A percentile compares a stretch with the other conserved stretches of the same genome.
Conservation (phyloP, 2,329 filamentous ascomycete genomes). For the Cordyceps javanica region DNA sequence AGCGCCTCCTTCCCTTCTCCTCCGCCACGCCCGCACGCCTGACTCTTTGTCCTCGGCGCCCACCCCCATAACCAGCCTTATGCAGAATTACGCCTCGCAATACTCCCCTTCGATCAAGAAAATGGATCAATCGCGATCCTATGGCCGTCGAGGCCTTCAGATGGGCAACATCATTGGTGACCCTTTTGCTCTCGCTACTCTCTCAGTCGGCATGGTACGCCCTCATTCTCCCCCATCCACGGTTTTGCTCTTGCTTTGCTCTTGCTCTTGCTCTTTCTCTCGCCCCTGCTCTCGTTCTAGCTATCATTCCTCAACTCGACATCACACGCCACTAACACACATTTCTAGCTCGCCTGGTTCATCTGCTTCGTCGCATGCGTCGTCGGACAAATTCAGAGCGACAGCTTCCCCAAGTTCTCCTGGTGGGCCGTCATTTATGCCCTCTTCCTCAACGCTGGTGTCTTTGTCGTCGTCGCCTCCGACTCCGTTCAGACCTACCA, state of each 20-base stretch:
- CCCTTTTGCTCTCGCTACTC: slow-evolving; percentile 89
- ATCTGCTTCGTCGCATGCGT: slow-evolving; percentile 86
- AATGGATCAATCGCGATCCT: slow-evolving; percentile 66
- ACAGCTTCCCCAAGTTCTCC: slow-evolving; percentile 70
- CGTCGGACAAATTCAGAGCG: slow-evolving; percentile 53
- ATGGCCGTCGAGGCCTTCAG: slow-evolving; percentile 57
- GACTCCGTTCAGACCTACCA: slow-evolving; percentile 84
- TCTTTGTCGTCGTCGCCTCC: slow-evolving; percentile 77
- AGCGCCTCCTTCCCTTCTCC: not conserved
- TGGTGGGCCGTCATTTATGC: slow-evolving; percentile 91
- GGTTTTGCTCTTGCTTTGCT: not conserved
- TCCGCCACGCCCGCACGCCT: not conserved
- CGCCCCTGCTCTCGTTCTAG: too few relatives aligned
- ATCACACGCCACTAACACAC: slow-evolving; percentile 16
- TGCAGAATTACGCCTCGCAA: slow-evolving; percentile 69
- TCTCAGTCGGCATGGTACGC: slow-evolving; percentile 85
- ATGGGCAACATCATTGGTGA: slow-evolving; percentile 90
- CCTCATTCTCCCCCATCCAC: not conserved
- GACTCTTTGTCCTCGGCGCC: not conserved
- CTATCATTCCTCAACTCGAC: too few relatives aligned
- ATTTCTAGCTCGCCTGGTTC: slow-evolving; percentile 80
- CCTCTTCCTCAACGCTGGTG: slow-evolving; percentile 72
- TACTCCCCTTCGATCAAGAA: slow-evolving; percentile 70
- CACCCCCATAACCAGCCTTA: slow-evolving; percentile 31
- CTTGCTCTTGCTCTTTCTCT: too few relatives aligned